phyloP scores from a whole-genome alignment of 192 early-diverging fungal species.

The Powellomyces hirtus region DNA sequence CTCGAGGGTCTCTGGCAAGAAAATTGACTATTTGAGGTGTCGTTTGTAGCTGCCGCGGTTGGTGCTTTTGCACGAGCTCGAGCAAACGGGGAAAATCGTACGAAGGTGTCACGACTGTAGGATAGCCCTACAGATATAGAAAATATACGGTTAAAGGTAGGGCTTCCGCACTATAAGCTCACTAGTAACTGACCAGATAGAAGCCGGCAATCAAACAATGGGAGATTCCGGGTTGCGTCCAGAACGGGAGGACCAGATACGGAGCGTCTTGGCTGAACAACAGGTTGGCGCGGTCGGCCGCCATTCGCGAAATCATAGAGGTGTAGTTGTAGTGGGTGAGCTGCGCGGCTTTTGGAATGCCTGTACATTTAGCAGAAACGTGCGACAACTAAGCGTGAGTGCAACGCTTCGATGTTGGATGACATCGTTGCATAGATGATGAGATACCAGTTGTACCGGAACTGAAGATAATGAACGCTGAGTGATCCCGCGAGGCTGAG shows the following conservation, averaged over 20 bases:
- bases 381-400: too few relatives aligned
- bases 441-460: background rate
- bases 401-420: too few relatives aligned
- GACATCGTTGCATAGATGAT: too few relatives aligned
- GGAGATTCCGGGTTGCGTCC: conserved; percentile 1
- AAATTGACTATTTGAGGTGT: conserved; percentile 8
- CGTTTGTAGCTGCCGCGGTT: background rate
- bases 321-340: background rate
- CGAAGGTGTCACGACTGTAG: background rate
- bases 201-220: conserved; percentile 4
- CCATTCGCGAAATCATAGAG: background rate
- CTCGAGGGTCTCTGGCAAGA: background rate
- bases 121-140: background rate
- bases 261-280: background rate
- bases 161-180: background rate
- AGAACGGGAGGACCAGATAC: background rate
- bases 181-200: background rate
- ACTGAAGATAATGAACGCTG: background rate
- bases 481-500: background rate
- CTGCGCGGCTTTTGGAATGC: background rate
- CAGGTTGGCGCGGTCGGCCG: background rate
- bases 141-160: background rate
- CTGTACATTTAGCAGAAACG: too few relatives aligned
- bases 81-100: background rate
- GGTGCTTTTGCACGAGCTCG: background rate